phyloP scores from a whole-genome alignment of 2,329 filamentous ascomycete genomes.

The Aspergillus sp. region DNA sequence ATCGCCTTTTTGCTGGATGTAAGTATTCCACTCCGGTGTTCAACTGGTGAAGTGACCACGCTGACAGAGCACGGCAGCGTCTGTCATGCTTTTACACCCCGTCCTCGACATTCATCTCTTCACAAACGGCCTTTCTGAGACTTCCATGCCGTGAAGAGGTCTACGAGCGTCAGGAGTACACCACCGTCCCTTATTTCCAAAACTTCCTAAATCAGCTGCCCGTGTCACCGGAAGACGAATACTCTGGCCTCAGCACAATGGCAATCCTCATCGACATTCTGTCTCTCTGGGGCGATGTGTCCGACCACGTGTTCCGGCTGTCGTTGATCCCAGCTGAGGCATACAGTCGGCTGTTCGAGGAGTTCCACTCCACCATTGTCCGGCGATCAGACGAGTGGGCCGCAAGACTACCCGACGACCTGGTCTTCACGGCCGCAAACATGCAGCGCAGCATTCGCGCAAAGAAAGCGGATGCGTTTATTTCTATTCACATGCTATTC shows the following conservation, averaged over 20 bases:
- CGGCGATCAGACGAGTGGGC: constrained; percentile 59
- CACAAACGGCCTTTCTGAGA: constrained; percentile 64
- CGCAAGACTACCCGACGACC: constrained; percentile 52
- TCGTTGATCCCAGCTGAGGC: constrained; percentile 42
- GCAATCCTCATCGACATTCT: constrained; percentile 62
- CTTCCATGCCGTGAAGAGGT: constrained; percentile 60
- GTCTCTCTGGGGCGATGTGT: constrained; percentile 64
- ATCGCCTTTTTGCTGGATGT: constrained; percentile 67
- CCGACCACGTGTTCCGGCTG: constrained; percentile 57
- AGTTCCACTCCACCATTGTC: constrained; percentile 53
- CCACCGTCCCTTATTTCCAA: constrained; percentile 60
- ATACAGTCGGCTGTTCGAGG: constrained; percentile 48
- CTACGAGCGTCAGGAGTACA: constrained; percentile 61
- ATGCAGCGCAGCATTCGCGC: constrained; percentile 54
- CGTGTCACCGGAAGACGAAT: constrained; percentile 34
- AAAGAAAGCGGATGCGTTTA: constrained; percentile 57
- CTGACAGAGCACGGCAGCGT: constrained; percentile 40
- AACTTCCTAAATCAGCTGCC: constrained; percentile 46
- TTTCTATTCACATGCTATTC: constrained; percentile 66
- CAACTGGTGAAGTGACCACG: constrained; percentile 10
- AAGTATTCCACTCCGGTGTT: constrained; percentile 28
- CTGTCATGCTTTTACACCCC: constrained; percentile 59
- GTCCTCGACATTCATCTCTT: constrained; percentile 55
- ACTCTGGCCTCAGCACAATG: constrained; percentile 49
- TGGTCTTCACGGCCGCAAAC: constrained; percentile 57